A percentile compares a stretch with the other conserved stretches of the same genome.
phyloP scores from a whole-genome alignment of 805 yeast species.

The Yarrowia sp. region DNA sequence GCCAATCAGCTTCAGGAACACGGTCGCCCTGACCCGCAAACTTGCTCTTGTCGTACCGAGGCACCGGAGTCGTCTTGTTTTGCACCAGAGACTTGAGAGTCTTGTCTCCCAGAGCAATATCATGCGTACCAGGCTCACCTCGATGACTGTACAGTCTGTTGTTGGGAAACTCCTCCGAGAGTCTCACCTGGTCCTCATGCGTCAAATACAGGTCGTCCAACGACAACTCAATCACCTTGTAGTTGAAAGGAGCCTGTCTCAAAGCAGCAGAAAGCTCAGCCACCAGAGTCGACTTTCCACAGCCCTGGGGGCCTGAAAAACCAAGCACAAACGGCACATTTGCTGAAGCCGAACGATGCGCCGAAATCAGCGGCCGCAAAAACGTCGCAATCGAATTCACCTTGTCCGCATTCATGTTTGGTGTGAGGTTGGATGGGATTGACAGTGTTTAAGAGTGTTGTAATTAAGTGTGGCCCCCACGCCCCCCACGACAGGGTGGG shows the following conservation, averaged over 20 bases:
- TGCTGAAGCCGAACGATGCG: slow-evolving; percentile 13
- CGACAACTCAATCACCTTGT: slow-evolving; percentile 48
- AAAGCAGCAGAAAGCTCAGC: slow-evolving; percentile 32
- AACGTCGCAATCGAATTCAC: slow-evolving; percentile 11
- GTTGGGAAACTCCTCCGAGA: slow-evolving; percentile 43
- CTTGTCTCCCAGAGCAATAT: slow-evolving; percentile 45
- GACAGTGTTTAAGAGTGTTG: neutral
- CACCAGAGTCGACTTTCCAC: slow-evolving; percentile 40
- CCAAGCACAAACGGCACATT: slow-evolving; percentile 33
- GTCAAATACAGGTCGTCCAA: slow-evolving; percentile 85
- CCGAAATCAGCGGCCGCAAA: slow-evolving; percentile 14
- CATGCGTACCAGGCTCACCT: slow-evolving; percentile 95
- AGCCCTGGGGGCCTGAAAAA: slow-evolving; percentile 41
- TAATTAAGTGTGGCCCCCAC: neutral
- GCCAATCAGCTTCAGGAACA: slow-evolving; percentile 43
- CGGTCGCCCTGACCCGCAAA: slow-evolving; percentile 80
- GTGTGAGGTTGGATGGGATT: neutral
- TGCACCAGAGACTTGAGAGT: slow-evolving; percentile 39
- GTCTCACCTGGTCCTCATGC: slow-evolving; percentile 51
- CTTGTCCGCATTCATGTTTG: slow-evolving; percentile 9
- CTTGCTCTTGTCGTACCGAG: slow-evolving; percentile 74
- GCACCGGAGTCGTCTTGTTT: slow-evolving; percentile 44
- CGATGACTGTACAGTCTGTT: slow-evolving; percentile 68
- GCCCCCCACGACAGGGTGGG: too few species aligned
- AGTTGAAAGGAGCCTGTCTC: slow-evolving; percentile 38